Conservation (phyloP, 2,329 filamentous ascomycete species). For the Colletotrichum sp. region DNA sequence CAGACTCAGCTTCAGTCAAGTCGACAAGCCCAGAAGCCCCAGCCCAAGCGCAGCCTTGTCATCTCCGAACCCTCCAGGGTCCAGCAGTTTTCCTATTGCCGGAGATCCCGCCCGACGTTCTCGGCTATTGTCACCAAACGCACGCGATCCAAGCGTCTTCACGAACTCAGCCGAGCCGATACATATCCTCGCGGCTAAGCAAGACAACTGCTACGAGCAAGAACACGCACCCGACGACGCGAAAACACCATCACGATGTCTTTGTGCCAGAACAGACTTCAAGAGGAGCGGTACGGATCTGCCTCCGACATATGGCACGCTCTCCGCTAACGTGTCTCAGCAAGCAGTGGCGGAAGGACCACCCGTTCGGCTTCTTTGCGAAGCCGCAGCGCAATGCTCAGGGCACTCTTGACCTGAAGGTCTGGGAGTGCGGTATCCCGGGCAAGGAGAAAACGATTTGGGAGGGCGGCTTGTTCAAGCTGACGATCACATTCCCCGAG, state of each 20-base stretch:
- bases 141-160: not conserved
- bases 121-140: not conserved
- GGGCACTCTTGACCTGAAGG: slow-evolving; percentile 88
- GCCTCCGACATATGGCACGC: not conserved
- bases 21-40: not conserved
- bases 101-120: not conserved
- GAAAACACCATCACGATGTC: slow-evolving; percentile 62
- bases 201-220: not conserved
- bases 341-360: slow-evolving; percentile 96
- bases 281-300: slow-evolving; percentile 78
- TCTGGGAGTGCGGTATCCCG: slow-evolving; percentile 95
- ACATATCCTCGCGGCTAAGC: not conserved
- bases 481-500: slow-evolving; percentile 91
- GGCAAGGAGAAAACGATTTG: slow-evolving; percentile 97
- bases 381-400: slow-evolving; percentile 77
- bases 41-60: not conserved
- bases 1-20: not conserved
- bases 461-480: slow-evolving; percentile 97
- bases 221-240: not conserved
- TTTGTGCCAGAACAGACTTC: slow-evolving; percentile 84
- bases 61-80: not conserved
- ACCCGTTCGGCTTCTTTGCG: slow-evolving; percentile 97
- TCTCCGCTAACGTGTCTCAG: slow-evolving; percentile 48
- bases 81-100: not conserved
- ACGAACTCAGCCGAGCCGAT: not conserved